Base-by-base conservation (phyloP, 805 yeast genomes). In the Wilhelminamyces savonicus region DNA sequence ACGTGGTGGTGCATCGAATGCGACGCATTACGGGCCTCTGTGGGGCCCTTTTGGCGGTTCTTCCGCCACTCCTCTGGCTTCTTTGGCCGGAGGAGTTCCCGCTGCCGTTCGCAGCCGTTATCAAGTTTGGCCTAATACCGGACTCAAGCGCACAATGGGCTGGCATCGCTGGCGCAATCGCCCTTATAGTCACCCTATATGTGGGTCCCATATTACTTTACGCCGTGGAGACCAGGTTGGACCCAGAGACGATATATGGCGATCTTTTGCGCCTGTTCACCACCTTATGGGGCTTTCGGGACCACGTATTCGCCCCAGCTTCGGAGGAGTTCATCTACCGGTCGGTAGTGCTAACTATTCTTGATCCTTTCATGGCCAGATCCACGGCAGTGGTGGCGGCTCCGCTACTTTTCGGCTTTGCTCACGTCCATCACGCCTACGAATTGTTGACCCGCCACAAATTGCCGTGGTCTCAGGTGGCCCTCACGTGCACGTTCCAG, bases 311-410 rank as follows among this genome's bases (percentile, higher is more conserved):
- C 23, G 95, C 87, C 0, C 95, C 95, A 4, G 27, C 79, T 2
- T 76, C 90, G 0, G 95, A 85, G 48, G 95, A 85, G 47, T 38
- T 83, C 17, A 69, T 82, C 2, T 85, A 77, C 48, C 62, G 94
- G 2, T 62, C 79, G 0, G 66, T 40, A 35, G 70, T 36, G 34
- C 60, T 34, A 39, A 56, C 26, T 32, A 54, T 34, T 44, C 50
- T 41, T 31, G 23, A 31, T 16, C 48, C 47, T 3, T 27, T 18
- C 7, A 11, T 31, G 7, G 31, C 34, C 13, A 15, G 33, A 1
- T 46, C 54, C 17, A 68, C 83, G 1, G 19, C 19, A 8, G 19
- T 17, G 19, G 23, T 27, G 5, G 31, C 31, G 25, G 29, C 40
- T 27, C 92, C 94, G 1, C 43, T 75, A 6, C 63, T 76, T 32